These are phyloP conservation scores for Rhizophlyctis rosea DNA, from an alignment of 192 early-diverging fungal genomes.

Conservation along the genomic window DNA sequence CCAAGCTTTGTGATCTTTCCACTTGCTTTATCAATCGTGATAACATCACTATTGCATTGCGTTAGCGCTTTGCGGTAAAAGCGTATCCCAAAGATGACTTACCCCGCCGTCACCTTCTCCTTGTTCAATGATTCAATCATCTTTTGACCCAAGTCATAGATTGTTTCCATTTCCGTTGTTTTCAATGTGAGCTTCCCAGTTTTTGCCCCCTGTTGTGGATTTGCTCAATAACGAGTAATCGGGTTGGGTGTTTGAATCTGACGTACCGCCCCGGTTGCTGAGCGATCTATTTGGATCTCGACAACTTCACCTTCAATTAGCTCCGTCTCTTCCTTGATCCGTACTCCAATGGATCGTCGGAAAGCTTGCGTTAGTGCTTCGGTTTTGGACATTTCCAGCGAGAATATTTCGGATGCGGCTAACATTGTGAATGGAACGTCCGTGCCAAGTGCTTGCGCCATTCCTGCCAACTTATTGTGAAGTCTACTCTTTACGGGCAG, in stretches of 20 bases:
- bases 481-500: constrained; percentile 2
- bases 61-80: constrained; percentile 1
- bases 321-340: constrained; percentile 99
- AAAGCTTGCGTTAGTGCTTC: constrained; percentile 98
- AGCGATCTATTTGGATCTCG: constrained; percentile 94
- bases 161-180: constrained; percentile 99
- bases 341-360: constrained; percentile 92
- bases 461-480: constrained; percentile 43
- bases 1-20: constrained; percentile 95
- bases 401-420: constrained; percentile 97
- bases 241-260: too few relatives aligned
- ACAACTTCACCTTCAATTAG: constrained; percentile 99
- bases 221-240: neutral
- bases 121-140: constrained; percentile 97
- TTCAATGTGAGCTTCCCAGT: constrained; percentile 97
- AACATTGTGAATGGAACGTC: constrained; percentile 98
- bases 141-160: constrained; percentile 98
- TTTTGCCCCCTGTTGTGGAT: constrained; percentile 86
- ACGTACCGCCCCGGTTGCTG: constrained; percentile 78
- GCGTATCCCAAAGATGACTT: constrained; percentile 11
- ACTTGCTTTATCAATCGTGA: constrained; percentile 97
- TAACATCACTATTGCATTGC: constrained; percentile 69
- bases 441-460: constrained; percentile 88
- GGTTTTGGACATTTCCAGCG: constrained; percentile 97
- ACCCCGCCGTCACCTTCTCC: constrained; percentile 96